Conservation (phyloP, 2,329 filamentous ascomycete species). For the Xylariaceae sp. region DNA sequence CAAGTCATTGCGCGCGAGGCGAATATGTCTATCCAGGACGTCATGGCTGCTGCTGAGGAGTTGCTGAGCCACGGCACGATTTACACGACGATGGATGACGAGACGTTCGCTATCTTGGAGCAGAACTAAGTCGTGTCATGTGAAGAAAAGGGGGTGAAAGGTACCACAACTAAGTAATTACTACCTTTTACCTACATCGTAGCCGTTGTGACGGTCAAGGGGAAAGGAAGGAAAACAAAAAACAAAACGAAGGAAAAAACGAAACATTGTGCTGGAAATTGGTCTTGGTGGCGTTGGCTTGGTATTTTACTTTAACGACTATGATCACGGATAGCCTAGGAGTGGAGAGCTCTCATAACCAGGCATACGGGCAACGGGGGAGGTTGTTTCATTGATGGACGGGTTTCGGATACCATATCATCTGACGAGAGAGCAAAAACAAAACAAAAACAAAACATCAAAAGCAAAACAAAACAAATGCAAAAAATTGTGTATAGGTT, state of each 20-base stretch:
- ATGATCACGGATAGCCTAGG: slow-evolving; percentile 3
- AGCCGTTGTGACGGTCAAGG: background rate
- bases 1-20: slow-evolving; percentile 66
- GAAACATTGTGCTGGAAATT: background rate
- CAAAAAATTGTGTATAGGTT: slow-evolving; percentile 5
- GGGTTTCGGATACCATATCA: background rate
- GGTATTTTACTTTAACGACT: slow-evolving; percentile 7
- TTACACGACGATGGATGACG: slow-evolving; percentile 87
- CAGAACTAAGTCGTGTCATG: slow-evolving; percentile 28
- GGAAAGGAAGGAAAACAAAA: slow-evolving; percentile 6
- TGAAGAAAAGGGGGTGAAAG: background rate
- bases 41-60: slow-evolving; percentile 75
- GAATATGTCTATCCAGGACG: slow-evolving; percentile 62
- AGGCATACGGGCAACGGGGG: background rate
- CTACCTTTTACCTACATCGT: background rate
- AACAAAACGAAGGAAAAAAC: background rate
- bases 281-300: slow-evolving; percentile 7
- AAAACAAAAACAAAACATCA: slow-evolving; percentile 3
- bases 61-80: slow-evolving; percentile 67
- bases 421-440: background rate
- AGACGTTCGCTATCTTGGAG: slow-evolving; percentile 84
- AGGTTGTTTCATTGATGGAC: background rate
- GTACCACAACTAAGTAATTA: background rate
- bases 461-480: background rate
- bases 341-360: background rate